Evolutionary conservation across 192 early-diverging fungal species (phyloP), one percentile per base, ranked within the genome.

Genomic region (Backusella parvicylindrica): DNA sequence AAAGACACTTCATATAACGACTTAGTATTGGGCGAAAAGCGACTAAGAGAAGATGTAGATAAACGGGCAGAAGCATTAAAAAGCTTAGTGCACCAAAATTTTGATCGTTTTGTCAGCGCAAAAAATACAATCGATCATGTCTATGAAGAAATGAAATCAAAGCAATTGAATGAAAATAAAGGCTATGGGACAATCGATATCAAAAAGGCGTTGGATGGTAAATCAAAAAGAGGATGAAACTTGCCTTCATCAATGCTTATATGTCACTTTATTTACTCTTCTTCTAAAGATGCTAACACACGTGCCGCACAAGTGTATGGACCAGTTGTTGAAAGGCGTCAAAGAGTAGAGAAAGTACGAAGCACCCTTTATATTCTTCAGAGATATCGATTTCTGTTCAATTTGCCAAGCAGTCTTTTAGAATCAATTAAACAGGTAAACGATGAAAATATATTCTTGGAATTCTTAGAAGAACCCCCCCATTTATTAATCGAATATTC

Each of bases 331-430:
- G 91, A 95, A 60, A 83, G 96, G 11, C 88, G 96, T 36, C 88
- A 86, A 18, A 93, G 94, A 63, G 93, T 93, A 1, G 97, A 97
- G 70, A 94, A 95, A 83, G 90, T 99, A n/a, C 89, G 95, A 9
- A 90, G 89, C 9, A 95, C 98, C 4, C 89, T 99, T 11, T 89
- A 85, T 47, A 84, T 98, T n/a, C 85, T 99, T n/a, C 94, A 96
- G 75, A 89, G 95, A 53, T 99, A 96, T 88, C 93, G 95, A 75
- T 96, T 98, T 81, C 97, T 97, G 79, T 98, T 99, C 79, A 97
- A 95, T 76, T 79, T 99, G n/a, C 96, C 98, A 7, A 92, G 90
- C 53, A 94, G 88, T 38, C 83, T 99, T 21, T 88, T 90, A 60
- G 94, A 96, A 66, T 92, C 89, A 43, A 92, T 95, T 33, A 86